These are phyloP conservation scores for Nidula microcarpa DNA, from an alignment of 768 basidiomycete genomes.

Conservation along the genomic window DNA sequence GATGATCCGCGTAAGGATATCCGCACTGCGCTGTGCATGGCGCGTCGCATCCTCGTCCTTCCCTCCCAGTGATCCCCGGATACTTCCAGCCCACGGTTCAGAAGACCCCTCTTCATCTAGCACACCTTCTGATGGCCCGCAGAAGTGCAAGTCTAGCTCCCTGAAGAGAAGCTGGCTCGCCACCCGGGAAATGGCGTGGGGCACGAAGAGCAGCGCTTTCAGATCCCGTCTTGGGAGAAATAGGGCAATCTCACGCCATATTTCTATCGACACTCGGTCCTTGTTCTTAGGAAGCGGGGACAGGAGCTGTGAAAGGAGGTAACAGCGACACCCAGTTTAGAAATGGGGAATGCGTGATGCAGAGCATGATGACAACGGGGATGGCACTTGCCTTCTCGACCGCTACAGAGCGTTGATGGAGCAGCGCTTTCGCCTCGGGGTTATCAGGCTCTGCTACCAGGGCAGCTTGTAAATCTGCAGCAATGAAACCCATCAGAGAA, in stretches of 20 bases:
- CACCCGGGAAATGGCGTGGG: constrained; percentile 63
- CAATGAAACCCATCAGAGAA: not conserved
- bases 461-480: constrained; percentile 63
- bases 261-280: constrained; percentile 61
- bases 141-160: constrained; percentile 62
- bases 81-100: constrained; percentile 11
- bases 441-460: constrained; percentile 64
- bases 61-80: constrained; percentile 9
- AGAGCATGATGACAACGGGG: too few species aligned
- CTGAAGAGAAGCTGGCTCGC: constrained; percentile 67
- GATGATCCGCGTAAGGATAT: constrained; percentile 66
- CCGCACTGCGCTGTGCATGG: constrained; percentile 65
- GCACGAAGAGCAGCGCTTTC: constrained; percentile 59
- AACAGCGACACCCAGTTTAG: not conserved
- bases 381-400: constrained; percentile 48
- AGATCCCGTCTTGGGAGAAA: constrained; percentile 64
- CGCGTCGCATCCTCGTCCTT: constrained; percentile 37
- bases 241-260: constrained; percentile 67
- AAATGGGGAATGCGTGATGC: not conserved
- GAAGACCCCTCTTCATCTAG: constrained; percentile 14
- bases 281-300: constrained; percentile 38
- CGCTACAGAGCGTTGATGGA: constrained; percentile 51
- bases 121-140: constrained; percentile 23
- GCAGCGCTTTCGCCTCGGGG: constrained; percentile 59
- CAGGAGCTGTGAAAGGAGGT: constrained; percentile 22